These are phyloP conservation scores for Ascoidea asiatica DNA, from an alignment of 805 yeast genomes.

Conservation along the genomic window DNA sequence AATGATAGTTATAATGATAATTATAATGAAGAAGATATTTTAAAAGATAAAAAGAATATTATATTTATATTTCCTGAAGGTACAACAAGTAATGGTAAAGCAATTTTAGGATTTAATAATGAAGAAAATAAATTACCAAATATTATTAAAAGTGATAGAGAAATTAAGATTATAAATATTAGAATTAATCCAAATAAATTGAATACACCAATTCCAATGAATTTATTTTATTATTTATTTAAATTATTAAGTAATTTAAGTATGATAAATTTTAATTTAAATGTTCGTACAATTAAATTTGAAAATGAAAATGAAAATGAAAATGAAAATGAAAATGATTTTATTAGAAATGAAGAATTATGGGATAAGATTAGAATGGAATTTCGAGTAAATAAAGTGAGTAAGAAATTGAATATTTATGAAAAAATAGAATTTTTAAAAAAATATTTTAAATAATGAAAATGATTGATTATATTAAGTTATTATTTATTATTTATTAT, in stretches of 20 bases:
- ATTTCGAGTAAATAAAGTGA: conserved; percentile 4
- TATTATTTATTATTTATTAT: no score
- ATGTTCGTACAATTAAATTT: conserved; percentile 3
- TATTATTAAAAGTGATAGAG: no score
- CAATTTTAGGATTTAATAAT: conserved; percentile 37
- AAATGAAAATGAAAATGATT: conserved; percentile 2
- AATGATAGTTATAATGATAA: background rate
- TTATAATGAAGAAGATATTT: conserved; percentile 13
- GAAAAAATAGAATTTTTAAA: background rate
- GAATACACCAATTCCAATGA: background rate
- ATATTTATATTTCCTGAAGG: conserved; percentile 65
- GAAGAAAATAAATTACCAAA: background rate
- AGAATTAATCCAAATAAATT: background rate
- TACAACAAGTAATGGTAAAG: conserved; percentile 73
- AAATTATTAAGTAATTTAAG: background rate
- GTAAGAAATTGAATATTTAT: conserved; percentile 1
- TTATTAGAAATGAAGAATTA: conserved; percentile 1
- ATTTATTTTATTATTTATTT: background rate
- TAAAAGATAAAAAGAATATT: conserved; percentile 26
- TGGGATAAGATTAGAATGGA: background rate
- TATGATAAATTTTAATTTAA: background rate
- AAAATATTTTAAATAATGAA: background rate
- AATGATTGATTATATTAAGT: no score
- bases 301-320: conserved; percentile 2
- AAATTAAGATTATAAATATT: conserved; percentile 1